Evolutionary conservation across 108 stramenopile species (phyloP).

Genomic region (Nitzschia putrida): DNA sequence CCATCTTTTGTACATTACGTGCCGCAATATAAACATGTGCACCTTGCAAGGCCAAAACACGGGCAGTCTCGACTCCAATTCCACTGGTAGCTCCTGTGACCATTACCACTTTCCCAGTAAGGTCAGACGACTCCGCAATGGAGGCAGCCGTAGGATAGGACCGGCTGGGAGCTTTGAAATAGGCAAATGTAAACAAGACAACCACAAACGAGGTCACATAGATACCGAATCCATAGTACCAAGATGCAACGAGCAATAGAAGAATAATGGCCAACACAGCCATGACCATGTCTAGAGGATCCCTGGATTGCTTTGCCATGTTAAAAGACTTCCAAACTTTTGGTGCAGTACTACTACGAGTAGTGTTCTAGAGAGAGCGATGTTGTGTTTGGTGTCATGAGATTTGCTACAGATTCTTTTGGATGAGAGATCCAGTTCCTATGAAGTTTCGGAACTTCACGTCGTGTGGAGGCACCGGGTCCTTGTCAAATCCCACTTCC

Average conservation of each 20-base stretch:
- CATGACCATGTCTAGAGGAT: not conserved
- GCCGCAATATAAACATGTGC: constrained; percentile 34
- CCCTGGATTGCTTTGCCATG: not conserved
- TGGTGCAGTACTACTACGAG: not conserved
- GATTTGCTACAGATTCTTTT: too few relatives aligned
- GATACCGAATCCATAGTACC: constrained; percentile 1
- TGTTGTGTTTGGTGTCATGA: too few relatives aligned
- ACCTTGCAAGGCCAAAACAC: constrained; percentile 31
- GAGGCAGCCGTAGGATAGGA: constrained; percentile 8
- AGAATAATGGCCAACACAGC: not conserved
- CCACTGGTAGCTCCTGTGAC: constrained; percentile 45
- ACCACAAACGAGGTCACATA: not conserved
- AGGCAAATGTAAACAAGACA: not conserved
- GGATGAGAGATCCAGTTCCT: too few relatives aligned
- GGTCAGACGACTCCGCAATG: not conserved
- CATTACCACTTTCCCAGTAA: constrained; percentile 22
- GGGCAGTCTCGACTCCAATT: constrained; percentile 33
- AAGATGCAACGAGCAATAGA: not conserved
- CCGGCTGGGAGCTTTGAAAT: not conserved
- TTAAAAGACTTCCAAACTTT: not conserved
- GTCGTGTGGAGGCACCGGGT: too few relatives aligned
- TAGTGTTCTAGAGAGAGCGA: too few relatives aligned
- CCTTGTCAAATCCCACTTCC: too few relatives aligned
- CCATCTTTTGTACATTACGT: constrained; percentile 19
- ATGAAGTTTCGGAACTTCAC: too few relatives aligned